Conservation (phyloP, 345 rosid genomes). For the Melastoma malabathricum region DNA sequence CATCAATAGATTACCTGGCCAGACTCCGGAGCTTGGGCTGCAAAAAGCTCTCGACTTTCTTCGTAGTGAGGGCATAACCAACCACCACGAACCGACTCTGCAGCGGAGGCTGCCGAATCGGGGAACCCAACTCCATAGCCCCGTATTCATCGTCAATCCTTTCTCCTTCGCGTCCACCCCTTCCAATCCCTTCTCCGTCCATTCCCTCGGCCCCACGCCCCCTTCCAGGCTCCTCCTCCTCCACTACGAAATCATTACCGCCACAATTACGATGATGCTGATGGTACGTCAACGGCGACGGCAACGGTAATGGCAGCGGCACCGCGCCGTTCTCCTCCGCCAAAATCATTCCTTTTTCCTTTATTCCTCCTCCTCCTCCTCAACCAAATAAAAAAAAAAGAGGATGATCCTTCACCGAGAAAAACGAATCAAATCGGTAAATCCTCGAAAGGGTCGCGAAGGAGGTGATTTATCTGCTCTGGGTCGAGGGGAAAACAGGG, state of each 20-base stretch:
- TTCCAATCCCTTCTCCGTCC: constrained; percentile 5
- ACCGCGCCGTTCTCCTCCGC: no score
- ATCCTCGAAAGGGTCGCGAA: no score
- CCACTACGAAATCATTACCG: background rate
- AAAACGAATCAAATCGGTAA: no score
- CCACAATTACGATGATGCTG: no score
- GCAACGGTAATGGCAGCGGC: no score
- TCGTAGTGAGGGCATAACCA: constrained; percentile 77
- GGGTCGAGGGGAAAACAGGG: no score
- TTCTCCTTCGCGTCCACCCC: constrained; percentile 16
- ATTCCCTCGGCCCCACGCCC: background rate
- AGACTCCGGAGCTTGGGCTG: constrained; percentile 61
- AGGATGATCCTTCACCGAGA: background rate
- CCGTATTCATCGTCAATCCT: constrained; percentile 23
- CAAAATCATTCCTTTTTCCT: no score
- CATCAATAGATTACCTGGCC: constrained; percentile 36
- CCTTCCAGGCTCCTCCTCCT: background rate
- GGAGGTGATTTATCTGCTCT: no score
- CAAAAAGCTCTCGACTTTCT: constrained; percentile 66
- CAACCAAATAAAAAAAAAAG: background rate
- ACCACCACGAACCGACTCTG: constrained; percentile 35
- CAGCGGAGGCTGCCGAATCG: constrained; percentile 15
- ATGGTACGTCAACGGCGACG: no score
- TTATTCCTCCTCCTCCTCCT: no score
- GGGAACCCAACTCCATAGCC: constrained; percentile 7